A percentile compares a stretch with the other conserved stretches of the same genome.
Evolutionary conservation across 495 filamentous ascomycete genomes (phyloP).

Genomic region (Aspergillus ostianus): DNA sequence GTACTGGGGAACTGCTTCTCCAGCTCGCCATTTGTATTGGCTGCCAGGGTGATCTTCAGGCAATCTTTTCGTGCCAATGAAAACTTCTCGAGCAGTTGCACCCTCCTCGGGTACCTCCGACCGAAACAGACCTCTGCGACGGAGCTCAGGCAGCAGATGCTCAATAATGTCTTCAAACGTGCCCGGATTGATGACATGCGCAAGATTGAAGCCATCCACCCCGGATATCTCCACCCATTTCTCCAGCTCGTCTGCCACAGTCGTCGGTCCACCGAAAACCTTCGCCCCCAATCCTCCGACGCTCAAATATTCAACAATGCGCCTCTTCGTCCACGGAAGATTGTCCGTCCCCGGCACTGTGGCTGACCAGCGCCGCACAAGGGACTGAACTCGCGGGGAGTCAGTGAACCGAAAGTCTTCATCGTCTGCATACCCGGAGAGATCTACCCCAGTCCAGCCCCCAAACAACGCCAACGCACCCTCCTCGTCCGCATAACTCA

Average conservation of each 20-base stretch:
- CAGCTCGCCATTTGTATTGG: conserved; percentile 32
- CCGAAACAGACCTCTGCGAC: conserved; percentile 49
- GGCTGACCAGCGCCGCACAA: conserved; percentile 26
- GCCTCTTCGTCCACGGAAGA: conserved; percentile 55
- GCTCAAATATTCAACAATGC: conserved; percentile 52
- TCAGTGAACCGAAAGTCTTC: conserved; percentile 47
- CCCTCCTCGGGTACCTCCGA: conserved; percentile 47
- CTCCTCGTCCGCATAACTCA: conserved; percentile 54
- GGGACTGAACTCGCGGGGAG: conserved; percentile 24
- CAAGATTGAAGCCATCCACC: conserved; percentile 55
- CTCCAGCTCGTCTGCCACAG: conserved; percentile 51
- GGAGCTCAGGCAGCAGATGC: conserved; percentile 52
- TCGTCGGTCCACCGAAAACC: conserved; percentile 43
- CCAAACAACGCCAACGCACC: conserved; percentile 59
- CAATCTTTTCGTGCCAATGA: conserved; percentile 32
- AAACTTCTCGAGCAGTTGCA: conserved; percentile 52
- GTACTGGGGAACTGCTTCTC: conserved; percentile 23
- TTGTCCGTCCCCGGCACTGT: conserved; percentile 37
- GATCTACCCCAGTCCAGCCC: conserved; percentile 62
- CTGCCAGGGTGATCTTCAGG: conserved; percentile 31
- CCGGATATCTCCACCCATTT: conserved; percentile 45
- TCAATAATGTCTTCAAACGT: conserved; percentile 57
- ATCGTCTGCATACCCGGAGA: conserved; percentile 50
- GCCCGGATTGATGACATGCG: conserved; percentile 51
- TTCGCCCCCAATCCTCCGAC: conserved; percentile 51